A percentile compares a stretch with the other conserved stretches of the same genome.
Evolutionary conservation across 2,329 filamentous ascomycete genomes (phyloP).

Genomic region (Coniella lustricola): DNA sequence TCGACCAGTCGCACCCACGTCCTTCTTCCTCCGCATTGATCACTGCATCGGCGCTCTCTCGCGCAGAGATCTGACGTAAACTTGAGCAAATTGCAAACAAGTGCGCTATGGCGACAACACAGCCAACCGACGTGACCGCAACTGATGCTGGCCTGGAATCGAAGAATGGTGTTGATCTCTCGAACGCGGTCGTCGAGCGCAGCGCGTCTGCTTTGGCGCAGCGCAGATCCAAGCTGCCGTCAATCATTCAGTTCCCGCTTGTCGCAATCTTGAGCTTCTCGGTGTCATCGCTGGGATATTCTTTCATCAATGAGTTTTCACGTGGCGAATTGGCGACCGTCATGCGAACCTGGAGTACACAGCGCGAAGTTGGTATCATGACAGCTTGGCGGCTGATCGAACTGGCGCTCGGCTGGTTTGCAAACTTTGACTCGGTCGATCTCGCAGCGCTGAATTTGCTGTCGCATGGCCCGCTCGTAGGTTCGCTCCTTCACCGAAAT

Average conservation of each 20-base stretch:
- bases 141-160: conserved; percentile 10
- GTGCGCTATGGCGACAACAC: conserved; percentile 11
- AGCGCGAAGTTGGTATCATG: conserved; percentile 51
- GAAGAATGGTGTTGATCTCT: not conserved
- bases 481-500: conserved; percentile 22
- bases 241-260: conserved; percentile 43
- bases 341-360: conserved; percentile 55
- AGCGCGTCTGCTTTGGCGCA: not conserved
- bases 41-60: not conserved
- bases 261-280: conserved; percentile 49
- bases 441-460: conserved; percentile 60
- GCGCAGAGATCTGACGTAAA: not conserved
- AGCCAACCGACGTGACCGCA: conserved; percentile 1
- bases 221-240: conserved; percentile 33
- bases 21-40: not conserved
- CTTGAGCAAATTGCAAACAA: not conserved
- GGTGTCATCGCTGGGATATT: conserved; percentile 59
- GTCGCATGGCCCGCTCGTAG: conserved; percentile 64
- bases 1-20: not conserved
- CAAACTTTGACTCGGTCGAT: conserved; percentile 67
- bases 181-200: conserved; percentile 1
- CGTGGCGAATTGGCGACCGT: conserved; percentile 60
- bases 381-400: conserved; percentile 56
- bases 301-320: conserved; percentile 51
- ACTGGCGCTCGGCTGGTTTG: conserved; percentile 65